A percentile compares a stretch with the other conserved stretches of the same genome.
phyloP scores from a whole-genome alignment of 768 basidiomycete species.

The Serendipita vermifera region DNA sequence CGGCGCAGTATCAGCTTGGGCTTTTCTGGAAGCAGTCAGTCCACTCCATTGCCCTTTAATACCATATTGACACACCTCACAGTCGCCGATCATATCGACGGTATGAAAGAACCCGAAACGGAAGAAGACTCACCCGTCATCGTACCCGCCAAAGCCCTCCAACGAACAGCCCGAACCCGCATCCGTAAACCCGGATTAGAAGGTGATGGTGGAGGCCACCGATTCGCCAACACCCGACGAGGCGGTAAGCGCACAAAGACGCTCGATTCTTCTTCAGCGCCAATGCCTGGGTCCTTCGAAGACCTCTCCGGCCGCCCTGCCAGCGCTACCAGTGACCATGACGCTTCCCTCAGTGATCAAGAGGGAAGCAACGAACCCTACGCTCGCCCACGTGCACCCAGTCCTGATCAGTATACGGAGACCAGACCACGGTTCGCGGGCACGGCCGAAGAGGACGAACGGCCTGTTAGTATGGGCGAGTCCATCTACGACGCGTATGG shows the following conservation, averaged over 20 bases:
- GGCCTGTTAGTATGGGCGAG: slow-evolving; percentile 67
- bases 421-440: slow-evolving; percentile 12
- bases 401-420: slow-evolving; percentile 35
- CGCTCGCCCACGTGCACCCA: slow-evolving; percentile 25
- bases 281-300: background rate
- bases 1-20: slow-evolving; percentile 70
- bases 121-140: slow-evolving; percentile 88
- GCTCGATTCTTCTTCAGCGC: slow-evolving; percentile 11
- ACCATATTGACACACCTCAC: slow-evolving; percentile 3
- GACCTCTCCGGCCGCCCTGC: background rate
- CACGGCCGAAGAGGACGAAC: slow-evolving; percentile 14
- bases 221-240: slow-evolving; percentile 44
- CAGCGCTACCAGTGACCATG: background rate
- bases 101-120: slow-evolving; percentile 53
- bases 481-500: slow-evolving; percentile 78
- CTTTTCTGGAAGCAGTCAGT: slow-evolving; percentile 4
- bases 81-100: slow-evolving; percentile 59
- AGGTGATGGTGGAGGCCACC: slow-evolving; percentile 71
- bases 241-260: slow-evolving; percentile 25
- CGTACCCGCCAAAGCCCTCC: slow-evolving; percentile 47
- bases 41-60: slow-evolving; percentile 16
- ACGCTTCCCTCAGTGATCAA: slow-evolving; percentile 40
- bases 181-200: slow-evolving; percentile 74
- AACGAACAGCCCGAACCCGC: slow-evolving; percentile 86
- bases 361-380: slow-evolving; percentile 35